A percentile compares a stretch with the other conserved stretches of the same genome.
These are phyloP conservation scores for Patellifolia procumbens DNA, from an alignment of 179 eudicot genomes.

Conservation along the genomic window DNA sequence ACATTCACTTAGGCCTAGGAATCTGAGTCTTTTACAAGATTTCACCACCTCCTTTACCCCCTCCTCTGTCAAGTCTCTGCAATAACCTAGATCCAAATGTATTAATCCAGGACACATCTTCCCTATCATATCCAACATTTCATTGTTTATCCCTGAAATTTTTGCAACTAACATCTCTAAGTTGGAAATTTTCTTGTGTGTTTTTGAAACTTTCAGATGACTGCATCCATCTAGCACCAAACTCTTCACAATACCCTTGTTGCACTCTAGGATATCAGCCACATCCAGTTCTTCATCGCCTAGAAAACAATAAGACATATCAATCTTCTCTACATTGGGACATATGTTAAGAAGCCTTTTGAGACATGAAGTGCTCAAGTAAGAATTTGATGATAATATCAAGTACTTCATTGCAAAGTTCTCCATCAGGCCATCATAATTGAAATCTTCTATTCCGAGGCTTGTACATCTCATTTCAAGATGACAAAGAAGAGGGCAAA, in stretches of 20 bases:
- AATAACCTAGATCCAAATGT: slow-evolving; percentile 26
- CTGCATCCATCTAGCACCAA: slow-evolving; percentile 11
- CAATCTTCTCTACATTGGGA: slow-evolving; percentile 29
- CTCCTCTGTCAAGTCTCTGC: slow-evolving; percentile 24
- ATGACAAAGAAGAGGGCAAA: slow-evolving; percentile 22
- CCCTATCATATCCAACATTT: slow-evolving; percentile 20
- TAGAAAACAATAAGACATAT: slow-evolving; percentile 16
- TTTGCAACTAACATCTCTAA: slow-evolving; percentile 11
- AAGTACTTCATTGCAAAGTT: slow-evolving; percentile 23
- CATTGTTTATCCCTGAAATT: slow-evolving; percentile 22
- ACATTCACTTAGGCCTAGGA: slow-evolving; percentile 22
- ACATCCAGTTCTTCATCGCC: slow-evolving; percentile 18
- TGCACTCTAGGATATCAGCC: slow-evolving; percentile 28
- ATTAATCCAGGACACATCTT: slow-evolving; percentile 20
- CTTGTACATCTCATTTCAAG: slow-evolving; percentile 23
- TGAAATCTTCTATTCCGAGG: slow-evolving; percentile 27
- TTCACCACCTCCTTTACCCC: slow-evolving; percentile 39
- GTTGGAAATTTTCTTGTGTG: slow-evolving; percentile 3
- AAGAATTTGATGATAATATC: slow-evolving; percentile 11
- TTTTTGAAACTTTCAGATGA: slow-evolving; percentile 1
- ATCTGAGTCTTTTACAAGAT: slow-evolving; percentile 30
- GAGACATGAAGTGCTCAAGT: slow-evolving; percentile 10
- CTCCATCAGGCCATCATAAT: slow-evolving; percentile 2
- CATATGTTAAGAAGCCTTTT: slow-evolving; percentile 19
- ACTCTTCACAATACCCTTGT: slow-evolving; percentile 5